Evolutionary conservation across 2,329 filamentous ascomycete species (phyloP).

Genomic region (Albophoma yamanashiensis): DNA sequence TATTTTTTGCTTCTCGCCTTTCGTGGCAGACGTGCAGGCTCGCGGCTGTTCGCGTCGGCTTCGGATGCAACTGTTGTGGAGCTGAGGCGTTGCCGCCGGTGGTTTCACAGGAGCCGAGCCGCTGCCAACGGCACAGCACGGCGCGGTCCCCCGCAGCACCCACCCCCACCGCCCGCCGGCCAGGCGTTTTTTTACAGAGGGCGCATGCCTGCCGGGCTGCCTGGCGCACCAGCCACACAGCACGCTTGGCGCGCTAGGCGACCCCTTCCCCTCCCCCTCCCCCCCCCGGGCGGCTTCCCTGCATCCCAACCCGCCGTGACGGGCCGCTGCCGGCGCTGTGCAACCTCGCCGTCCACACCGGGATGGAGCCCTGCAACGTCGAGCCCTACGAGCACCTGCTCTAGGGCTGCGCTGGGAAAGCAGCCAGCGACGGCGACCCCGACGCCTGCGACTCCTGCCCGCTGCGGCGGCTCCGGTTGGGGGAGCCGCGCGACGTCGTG

Average conservation of each 20-base stretch:
- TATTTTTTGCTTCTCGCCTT: no score
- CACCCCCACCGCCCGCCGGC: neutral
- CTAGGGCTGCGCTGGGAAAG: neutral
- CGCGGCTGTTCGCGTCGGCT: neutral
- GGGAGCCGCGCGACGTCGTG: no score
- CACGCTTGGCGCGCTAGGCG: neutral
- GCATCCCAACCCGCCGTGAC: conserved; percentile 1
- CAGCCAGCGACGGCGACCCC: neutral
- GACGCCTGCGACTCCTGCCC: neutral
- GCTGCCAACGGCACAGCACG: neutral
- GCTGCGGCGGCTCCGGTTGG: neutral
- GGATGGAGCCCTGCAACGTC: neutral
- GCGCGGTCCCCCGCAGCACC: neutral
- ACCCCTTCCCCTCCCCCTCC: neutral
- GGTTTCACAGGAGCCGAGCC: neutral
- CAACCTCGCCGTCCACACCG: neutral
- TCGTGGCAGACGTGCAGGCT: neutral
- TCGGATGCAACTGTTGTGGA: neutral
- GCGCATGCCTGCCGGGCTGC: neutral
- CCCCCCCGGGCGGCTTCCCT: neutral
- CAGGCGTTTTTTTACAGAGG: neutral
- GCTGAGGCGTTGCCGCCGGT: neutral
- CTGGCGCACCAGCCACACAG: neutral
- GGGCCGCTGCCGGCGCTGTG: conserved; percentile 8
- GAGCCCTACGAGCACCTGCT: neutral